phyloP scores from a whole-genome alignment of 116 monocot genomes.

The Cymodocea nodosa region DNA sequence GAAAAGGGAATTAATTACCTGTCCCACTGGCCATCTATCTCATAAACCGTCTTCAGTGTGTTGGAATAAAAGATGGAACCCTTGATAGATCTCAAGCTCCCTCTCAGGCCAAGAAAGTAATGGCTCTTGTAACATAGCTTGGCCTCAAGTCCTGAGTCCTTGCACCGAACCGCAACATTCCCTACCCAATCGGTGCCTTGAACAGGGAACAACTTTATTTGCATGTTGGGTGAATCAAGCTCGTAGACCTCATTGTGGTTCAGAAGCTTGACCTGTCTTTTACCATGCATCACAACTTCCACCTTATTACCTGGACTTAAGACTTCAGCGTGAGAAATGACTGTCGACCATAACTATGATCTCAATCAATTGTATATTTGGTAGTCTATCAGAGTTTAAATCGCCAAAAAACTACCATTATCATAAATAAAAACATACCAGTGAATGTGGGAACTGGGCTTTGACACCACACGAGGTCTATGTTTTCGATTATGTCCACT shows the following conservation, averaged over 20 bases:
- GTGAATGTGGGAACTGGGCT: conserved; percentile 53
- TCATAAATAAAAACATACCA: conserved; percentile 23
- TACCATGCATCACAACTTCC: conserved; percentile 53
- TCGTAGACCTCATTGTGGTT: conserved; percentile 55
- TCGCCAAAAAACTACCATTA: too few species aligned
- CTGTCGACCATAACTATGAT: neutral
- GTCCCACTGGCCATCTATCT: conserved; percentile 82
- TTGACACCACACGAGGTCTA: conserved; percentile 82
- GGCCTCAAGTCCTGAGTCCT: conserved; percentile 54
- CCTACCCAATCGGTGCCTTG: conserved; percentile 57
- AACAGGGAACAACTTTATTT: conserved; percentile 55
- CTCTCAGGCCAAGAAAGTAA: conserved; percentile 61
- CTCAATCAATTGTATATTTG: too few species aligned
- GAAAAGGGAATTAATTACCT: conserved; percentile 15
- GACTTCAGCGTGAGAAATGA: neutral
- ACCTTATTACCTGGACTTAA: conserved; percentile 38
- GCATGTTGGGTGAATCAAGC: conserved; percentile 54
- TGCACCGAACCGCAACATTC: conserved; percentile 41
- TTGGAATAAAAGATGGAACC: conserved; percentile 51
- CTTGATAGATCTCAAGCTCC: conserved; percentile 46
- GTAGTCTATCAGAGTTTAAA: too few species aligned
- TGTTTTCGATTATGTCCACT: conserved; percentile 33
- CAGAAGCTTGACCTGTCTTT: conserved; percentile 42
- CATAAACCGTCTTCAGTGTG: conserved; percentile 33
- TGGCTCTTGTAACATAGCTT: conserved; percentile 38